phyloP scores from a whole-genome alignment of 352 stramenopile genomes.

The Chrysophaeum taylorii region DNA sequence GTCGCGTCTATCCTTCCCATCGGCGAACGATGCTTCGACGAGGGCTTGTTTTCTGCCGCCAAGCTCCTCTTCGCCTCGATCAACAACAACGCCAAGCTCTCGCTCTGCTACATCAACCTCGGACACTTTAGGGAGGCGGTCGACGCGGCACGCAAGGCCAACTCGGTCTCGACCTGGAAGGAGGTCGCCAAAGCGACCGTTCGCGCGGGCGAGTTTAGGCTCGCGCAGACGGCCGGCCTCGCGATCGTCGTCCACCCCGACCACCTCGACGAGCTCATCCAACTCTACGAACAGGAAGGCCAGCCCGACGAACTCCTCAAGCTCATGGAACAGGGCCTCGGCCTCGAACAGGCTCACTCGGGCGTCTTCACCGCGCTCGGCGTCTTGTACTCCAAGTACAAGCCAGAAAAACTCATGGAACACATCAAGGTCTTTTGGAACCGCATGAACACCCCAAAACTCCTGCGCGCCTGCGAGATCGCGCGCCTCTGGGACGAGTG shows the following conservation, averaged over 20 bases:
- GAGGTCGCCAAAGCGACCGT: slow-evolving; percentile 97
- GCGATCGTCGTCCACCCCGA: slow-evolving; percentile 99
- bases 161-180: slow-evolving; percentile 98
- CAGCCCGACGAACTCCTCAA: slow-evolving; percentile 90
- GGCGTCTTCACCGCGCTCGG: slow-evolving; percentile 99
- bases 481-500: slow-evolving; percentile 93
- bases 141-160: slow-evolving; percentile 95
- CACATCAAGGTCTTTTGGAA: slow-evolving; percentile 99
- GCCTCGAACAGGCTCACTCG: slow-evolving; percentile 93
- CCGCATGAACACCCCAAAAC: slow-evolving; percentile 97
- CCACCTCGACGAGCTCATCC: slow-evolving; percentile 97
- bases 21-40: slow-evolving; percentile 92
- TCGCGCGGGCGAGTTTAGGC: slow-evolving; percentile 91
- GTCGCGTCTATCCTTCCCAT: slow-evolving; percentile 98
- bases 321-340: slow-evolving; percentile 96
- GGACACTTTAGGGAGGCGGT: slow-evolving; percentile 98
- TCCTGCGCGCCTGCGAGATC: slow-evolving; percentile 92
- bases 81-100: slow-evolving; percentile 99
- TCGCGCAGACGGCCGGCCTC: slow-evolving; percentile 91
- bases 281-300: slow-evolving; percentile 94
- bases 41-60: slow-evolving; percentile 95
- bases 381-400: slow-evolving; percentile 99
- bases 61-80: slow-evolving; percentile 99
- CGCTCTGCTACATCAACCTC: slow-evolving; percentile 96
- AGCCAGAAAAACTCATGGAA: slow-evolving; percentile 97